phyloP scores from a whole-genome alignment of 1,284 basidiomycete species.

The Inonotus obliquus region DNA sequence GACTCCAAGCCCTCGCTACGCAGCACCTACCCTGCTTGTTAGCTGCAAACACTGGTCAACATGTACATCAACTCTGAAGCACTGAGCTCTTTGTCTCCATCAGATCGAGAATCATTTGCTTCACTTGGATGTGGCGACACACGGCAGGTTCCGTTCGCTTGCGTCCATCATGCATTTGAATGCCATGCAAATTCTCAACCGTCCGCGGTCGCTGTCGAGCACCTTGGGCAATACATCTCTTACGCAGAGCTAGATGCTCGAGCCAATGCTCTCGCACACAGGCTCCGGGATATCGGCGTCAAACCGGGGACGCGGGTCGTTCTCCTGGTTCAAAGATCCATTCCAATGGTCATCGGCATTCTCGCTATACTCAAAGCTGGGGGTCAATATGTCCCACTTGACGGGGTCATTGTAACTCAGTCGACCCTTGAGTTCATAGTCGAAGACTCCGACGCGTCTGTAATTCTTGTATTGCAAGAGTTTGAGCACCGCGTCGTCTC shows the following conservation, averaged over 20 bases:
- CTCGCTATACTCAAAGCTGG: constrained; percentile 52
- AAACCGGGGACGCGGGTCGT: constrained; percentile 46
- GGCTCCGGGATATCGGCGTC: constrained; percentile 41
- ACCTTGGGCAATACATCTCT: constrained; percentile 42
- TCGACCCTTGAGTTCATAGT: constrained; percentile 49
- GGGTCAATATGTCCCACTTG: constrained; percentile 52
- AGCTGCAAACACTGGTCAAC: neutral
- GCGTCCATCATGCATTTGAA: constrained; percentile 55
- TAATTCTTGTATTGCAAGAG: constrained; percentile 43
- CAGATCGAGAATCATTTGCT: constrained; percentile 41
- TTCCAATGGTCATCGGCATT: constrained; percentile 51
- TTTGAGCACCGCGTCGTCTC: constrained; percentile 41
- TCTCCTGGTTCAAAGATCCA: constrained; percentile 49
- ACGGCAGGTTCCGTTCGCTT: constrained; percentile 37
- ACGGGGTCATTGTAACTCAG: constrained; percentile 52
- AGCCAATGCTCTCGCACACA: constrained; percentile 43
- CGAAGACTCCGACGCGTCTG: constrained; percentile 39
- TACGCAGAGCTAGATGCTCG: constrained; percentile 46
- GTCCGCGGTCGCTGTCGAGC: constrained; percentile 44
- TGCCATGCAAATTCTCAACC: constrained; percentile 38
- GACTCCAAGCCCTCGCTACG: neutral
- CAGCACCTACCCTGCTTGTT: neutral
- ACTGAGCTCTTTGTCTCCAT: constrained; percentile 29
- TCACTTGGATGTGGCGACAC: constrained; percentile 41
- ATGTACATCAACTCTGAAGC: constrained; percentile 1